These are phyloP conservation scores for Dimargaris verticillata DNA, from an alignment of 192 early-diverging fungal genomes.

Conservation along the genomic window DNA sequence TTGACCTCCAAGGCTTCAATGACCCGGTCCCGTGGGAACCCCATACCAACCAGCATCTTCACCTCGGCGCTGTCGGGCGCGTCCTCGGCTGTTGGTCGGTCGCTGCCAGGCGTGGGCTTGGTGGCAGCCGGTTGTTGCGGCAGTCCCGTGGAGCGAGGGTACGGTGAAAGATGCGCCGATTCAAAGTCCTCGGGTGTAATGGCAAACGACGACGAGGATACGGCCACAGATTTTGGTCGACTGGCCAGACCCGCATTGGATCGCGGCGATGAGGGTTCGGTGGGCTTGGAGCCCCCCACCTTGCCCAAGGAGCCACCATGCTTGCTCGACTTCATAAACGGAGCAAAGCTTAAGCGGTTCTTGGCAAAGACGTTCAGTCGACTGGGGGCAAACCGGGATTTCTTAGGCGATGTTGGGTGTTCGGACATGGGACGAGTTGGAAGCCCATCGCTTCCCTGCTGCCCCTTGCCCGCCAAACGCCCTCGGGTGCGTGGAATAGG, in stretches of 20 bases:
- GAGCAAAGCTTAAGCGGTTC: conserved; percentile 10
- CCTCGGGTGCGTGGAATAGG: too few relatives aligned
- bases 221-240: conserved; percentile 4
- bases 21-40: conserved; percentile 28
- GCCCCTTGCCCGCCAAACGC: too few relatives aligned
- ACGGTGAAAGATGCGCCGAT: conserved; percentile 1
- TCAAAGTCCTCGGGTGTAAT: conserved; percentile 9
- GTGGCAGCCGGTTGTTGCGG: neutral
- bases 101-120: neutral
- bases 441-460: neutral
- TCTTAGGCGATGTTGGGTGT: conserved; percentile 3
- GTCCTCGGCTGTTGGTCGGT: neutral
- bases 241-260: neutral
- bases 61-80: conserved; percentile 16
- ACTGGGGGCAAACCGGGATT: conserved; percentile 10
- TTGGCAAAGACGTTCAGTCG: conserved; percentile 5
- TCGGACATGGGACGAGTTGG: conserved; percentile 2
- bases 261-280: neutral
- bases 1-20: conserved; percentile 34
- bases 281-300: too few relatives aligned
- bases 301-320: neutral
- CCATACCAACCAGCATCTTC: conserved; percentile 28
- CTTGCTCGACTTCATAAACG: conserved; percentile 1
- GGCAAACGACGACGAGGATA: neutral
- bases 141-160: neutral